These are phyloP conservation scores for Hirsutella rhossiliensis DNA, from an alignment of 2,329 filamentous ascomycete genomes.

Conservation along the genomic window DNA sequence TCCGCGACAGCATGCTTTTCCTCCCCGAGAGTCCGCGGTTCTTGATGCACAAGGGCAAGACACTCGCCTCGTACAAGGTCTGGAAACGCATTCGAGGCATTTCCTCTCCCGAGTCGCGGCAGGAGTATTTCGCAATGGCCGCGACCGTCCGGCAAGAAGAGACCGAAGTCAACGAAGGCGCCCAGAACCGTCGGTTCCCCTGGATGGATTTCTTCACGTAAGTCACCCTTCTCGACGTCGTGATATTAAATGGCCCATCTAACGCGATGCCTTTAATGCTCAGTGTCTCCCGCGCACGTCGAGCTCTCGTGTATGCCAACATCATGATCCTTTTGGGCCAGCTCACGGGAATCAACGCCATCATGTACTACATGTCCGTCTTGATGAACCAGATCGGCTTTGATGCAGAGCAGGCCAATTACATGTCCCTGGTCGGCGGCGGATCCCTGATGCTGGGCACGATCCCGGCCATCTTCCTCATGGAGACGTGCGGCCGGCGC, in stretches of 20 bases:
- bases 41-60: conserved; percentile 52
- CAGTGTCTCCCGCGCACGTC: conserved; percentile 48
- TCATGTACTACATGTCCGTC: conserved; percentile 61
- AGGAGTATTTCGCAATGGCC: conserved; percentile 65
- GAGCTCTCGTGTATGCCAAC: conserved; percentile 55
- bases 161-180: conserved; percentile 35
- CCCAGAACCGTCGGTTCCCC: conserved; percentile 43
- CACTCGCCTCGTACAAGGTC: conserved; percentile 39
- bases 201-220: conserved; percentile 64
- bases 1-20: conserved; percentile 57
- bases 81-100: conserved; percentile 63
- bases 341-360: conserved; percentile 57
- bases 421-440: conserved; percentile 65
- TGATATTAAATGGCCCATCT: neutral
- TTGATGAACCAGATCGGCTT: conserved; percentile 60
- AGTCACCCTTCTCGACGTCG: conserved; percentile 1
- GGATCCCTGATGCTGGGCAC: conserved; percentile 55
- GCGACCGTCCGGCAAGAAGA: conserved; percentile 47
- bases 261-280: no score
- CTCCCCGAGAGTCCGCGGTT: conserved; percentile 59
- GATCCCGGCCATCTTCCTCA: conserved; percentile 55
- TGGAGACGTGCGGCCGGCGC: conserved; percentile 60
- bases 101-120: conserved; percentile 40
- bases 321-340: conserved; percentile 61
- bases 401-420: conserved; percentile 46